Percentiles rank a stretch among this genome's conserved stretches.
Evolutionary conservation across 208 protist genomes (phyloP).

Genomic region (Trypanosoma theileri): DNA sequence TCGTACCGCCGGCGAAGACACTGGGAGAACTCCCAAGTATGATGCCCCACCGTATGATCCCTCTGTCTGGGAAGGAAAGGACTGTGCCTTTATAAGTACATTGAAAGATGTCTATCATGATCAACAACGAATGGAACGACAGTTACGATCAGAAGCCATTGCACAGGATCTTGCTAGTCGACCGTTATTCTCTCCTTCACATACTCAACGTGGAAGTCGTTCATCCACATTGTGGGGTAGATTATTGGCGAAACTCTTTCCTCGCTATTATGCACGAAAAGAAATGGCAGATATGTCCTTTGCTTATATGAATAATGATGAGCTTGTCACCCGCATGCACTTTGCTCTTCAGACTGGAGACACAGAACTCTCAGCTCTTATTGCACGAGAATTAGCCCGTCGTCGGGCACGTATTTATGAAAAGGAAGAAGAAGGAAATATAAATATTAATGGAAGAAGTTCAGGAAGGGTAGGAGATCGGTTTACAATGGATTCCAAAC

Average conservation of each 20-base stretch:
- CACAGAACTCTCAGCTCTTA: slow-evolving; percentile 48
- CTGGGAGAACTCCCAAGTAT: slow-evolving; percentile 41
- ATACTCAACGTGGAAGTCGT: slow-evolving; percentile 1
- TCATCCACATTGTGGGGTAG: slow-evolving; percentile 24
- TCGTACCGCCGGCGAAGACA: neutral
- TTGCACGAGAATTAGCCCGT: slow-evolving; percentile 73
- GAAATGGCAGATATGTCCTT: slow-evolving; percentile 29
- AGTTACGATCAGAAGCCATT: neutral
- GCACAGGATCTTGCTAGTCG: neutral
- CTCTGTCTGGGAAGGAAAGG: slow-evolving; percentile 47
- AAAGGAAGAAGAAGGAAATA: neutral
- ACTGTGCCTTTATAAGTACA: slow-evolving; percentile 59
- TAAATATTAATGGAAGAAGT: neutral
- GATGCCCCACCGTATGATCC: slow-evolving; percentile 71
- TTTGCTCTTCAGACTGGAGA: slow-evolving; percentile 68
- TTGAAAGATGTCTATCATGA: slow-evolving; percentile 29
- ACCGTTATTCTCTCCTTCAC: slow-evolving; percentile 2
- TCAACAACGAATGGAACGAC: slow-evolving; percentile 31
- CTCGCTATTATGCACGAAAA: slow-evolving; percentile 36
- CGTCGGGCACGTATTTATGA: slow-evolving; percentile 33
- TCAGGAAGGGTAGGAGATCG: slow-evolving; percentile 6
- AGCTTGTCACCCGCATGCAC: slow-evolving; percentile 73
- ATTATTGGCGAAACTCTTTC: slow-evolving; percentile 34
- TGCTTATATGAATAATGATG: slow-evolving; percentile 34
- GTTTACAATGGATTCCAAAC: neutral